A percentile compares a stretch with the other conserved stretches of the same genome.
Evolutionary conservation across 1,284 basidiomycete species (phyloP).

Genomic region (Ganoderma multipileum): DNA sequence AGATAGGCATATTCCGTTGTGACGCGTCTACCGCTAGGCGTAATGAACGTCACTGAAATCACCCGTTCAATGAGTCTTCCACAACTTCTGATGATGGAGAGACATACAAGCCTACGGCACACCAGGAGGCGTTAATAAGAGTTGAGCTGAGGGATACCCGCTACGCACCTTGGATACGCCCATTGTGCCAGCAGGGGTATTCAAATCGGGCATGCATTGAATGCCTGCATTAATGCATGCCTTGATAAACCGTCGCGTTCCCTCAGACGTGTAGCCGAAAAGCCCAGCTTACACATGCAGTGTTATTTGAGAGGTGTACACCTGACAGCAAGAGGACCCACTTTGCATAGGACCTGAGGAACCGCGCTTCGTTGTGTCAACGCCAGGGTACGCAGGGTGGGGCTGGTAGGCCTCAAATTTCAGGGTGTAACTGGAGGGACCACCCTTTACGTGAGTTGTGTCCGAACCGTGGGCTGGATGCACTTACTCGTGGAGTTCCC

Average conservation of each 20-base stretch:
- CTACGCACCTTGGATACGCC: constrained; percentile 59
- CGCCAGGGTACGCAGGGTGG: background rate
- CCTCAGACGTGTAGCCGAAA: constrained; percentile 42
- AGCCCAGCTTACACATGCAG: constrained; percentile 35
- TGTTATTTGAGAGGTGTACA: background rate
- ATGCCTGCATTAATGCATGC: constrained; percentile 57
- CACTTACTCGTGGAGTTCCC: constrained; percentile 54
- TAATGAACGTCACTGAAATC: constrained; percentile 66
- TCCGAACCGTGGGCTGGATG: background rate
- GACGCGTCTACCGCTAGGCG: constrained; percentile 55
- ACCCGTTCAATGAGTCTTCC: background rate
- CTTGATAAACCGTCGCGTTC: constrained; percentile 52
- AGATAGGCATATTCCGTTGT: constrained; percentile 72
- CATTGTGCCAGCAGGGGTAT: constrained; percentile 53
- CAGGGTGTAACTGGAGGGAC: background rate
- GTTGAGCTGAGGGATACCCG: background rate
- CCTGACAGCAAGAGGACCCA: background rate
- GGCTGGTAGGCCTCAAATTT: background rate
- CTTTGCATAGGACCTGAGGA: background rate
- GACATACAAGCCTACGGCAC: background rate
- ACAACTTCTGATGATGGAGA: background rate
- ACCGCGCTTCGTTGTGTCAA: background rate
- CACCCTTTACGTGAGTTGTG: background rate
- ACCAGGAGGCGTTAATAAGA: background rate
- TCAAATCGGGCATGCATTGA: constrained; percentile 56